Evolutionary conservation across 2,329 filamentous ascomycete genomes (phyloP).

Genomic region (Colletotrichum chrysophilum): DNA sequence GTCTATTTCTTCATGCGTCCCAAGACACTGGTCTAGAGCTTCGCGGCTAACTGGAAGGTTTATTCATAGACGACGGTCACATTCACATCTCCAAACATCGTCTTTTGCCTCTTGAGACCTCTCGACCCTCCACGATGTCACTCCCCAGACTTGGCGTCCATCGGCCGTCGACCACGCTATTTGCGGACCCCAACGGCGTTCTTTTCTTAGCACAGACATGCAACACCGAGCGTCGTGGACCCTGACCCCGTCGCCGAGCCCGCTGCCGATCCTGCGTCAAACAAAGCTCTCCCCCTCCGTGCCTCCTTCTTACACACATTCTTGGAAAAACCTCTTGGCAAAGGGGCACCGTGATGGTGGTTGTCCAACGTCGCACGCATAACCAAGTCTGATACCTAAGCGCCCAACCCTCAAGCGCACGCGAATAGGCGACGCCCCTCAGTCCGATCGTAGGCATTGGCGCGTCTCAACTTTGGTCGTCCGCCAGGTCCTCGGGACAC

Average conservation of each 20-base stretch:
- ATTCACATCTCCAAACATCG: not conserved
- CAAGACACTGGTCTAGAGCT: not conserved
- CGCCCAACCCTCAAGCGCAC: conserved; percentile 4
- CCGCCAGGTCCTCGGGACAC: conserved; percentile 14
- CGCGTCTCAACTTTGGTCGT: conserved; percentile 14
- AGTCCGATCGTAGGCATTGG: conserved; percentile 8
- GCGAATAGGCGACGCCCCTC: not conserved
- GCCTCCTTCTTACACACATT: not conserved
- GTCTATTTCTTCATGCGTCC: not conserved
- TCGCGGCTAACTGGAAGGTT: not conserved
- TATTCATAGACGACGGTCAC: not conserved
- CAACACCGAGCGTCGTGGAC: conserved; percentile 14
- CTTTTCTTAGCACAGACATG: conserved; percentile 15
- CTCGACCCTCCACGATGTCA: not conserved
- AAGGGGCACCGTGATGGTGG: not conserved
- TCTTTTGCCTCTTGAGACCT: not conserved
- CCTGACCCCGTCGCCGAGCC: not conserved
- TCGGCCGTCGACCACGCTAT: not conserved
- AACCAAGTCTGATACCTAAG: not conserved
- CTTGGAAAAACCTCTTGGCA: not conserved
- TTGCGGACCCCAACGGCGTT: not conserved
- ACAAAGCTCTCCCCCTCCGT: not conserved
- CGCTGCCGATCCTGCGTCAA: not conserved
- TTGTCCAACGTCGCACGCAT: conserved; percentile 1
- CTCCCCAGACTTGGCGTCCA: not conserved